phyloP scores from a whole-genome alignment of 805 yeast genomes.

The Diddensiella caesifluorescens region DNA sequence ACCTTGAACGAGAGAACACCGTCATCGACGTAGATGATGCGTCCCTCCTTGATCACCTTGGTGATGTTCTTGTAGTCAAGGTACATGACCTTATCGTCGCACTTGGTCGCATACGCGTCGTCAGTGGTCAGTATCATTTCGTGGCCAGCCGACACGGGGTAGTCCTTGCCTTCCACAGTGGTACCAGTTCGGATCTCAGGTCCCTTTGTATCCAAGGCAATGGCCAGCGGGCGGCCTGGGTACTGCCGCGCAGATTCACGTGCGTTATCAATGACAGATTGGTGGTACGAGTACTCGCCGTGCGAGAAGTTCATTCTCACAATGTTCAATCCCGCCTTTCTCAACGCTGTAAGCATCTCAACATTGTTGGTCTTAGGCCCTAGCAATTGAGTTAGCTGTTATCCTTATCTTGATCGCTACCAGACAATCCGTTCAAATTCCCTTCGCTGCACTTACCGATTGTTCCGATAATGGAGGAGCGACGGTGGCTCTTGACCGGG shows the following conservation, averaged over 20 bases:
- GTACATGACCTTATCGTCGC: slow-evolving; percentile 79
- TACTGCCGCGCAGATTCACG: slow-evolving; percentile 86
- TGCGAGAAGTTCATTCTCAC: slow-evolving; percentile 99
- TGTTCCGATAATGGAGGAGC: slow-evolving; percentile 96
- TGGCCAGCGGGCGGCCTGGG: slow-evolving; percentile 95
- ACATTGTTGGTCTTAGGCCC: slow-evolving; percentile 93
- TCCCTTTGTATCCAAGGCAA: slow-evolving; percentile 98
- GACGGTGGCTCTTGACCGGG: slow-evolving; percentile 74
- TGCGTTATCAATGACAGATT: slow-evolving; percentile 92
- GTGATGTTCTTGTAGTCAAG: slow-evolving; percentile 95
- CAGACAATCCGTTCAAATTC: too few species aligned
- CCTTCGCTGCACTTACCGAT: slow-evolving; percentile 59
- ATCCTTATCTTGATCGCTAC: too few species aligned
- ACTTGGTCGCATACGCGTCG: slow-evolving; percentile 62
- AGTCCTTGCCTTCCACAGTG: slow-evolving; percentile 74
- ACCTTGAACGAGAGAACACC: slow-evolving; percentile 97
- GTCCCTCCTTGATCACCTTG: slow-evolving; percentile 83
- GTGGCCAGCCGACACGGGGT: slow-evolving; percentile 76
- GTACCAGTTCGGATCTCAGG: slow-evolving; percentile 99
- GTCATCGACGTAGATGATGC: slow-evolving; percentile 91
- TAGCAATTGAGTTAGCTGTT: slow-evolving; percentile 9
- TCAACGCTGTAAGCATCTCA: slow-evolving; percentile 75
- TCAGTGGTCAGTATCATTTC: slow-evolving; percentile 93
- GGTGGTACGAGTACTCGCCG: slow-evolving; percentile 97
- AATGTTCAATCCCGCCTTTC: slow-evolving; percentile 97